phyloP scores from a whole-genome alignment of 2,329 filamentous ascomycete genomes.

The Diaporthe citrichinensis region DNA sequence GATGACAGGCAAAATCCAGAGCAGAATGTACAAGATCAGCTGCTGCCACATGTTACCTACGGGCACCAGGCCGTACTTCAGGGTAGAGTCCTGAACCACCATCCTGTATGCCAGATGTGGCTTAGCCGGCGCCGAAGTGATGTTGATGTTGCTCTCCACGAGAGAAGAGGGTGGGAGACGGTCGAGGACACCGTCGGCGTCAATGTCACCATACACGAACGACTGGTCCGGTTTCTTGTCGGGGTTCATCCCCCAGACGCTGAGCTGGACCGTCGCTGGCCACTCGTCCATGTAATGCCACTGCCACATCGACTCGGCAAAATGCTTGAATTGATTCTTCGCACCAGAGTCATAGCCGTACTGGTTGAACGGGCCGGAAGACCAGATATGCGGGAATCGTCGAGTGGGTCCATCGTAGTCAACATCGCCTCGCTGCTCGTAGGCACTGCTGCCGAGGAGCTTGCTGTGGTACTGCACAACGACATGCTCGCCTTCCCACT shows the following conservation, averaged over 20 bases:
- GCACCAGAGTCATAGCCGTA: conserved; percentile 74
- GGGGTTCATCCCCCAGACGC: conserved; percentile 75
- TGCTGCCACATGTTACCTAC: conserved; percentile 67
- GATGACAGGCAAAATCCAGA: conserved; percentile 66
- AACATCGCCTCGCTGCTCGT: conserved; percentile 72
- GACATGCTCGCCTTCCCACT: conserved; percentile 74
- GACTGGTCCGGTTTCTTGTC: conserved; percentile 72
- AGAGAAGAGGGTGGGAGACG: conserved; percentile 72
- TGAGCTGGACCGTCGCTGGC: conserved; percentile 71
- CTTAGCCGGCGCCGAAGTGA: conserved; percentile 65
- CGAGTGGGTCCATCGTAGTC: conserved; percentile 54
- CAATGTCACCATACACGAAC: conserved; percentile 71
- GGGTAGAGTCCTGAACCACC: conserved; percentile 66
- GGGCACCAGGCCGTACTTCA: conserved; percentile 66
- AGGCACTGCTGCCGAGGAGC: conserved; percentile 70
- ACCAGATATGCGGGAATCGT: conserved; percentile 73
- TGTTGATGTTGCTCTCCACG: conserved; percentile 67
- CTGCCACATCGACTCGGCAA: conserved; percentile 64
- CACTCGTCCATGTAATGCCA: conserved; percentile 74
- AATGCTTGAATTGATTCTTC: conserved; percentile 63
- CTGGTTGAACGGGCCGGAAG: conserved; percentile 72
- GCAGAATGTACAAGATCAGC: conserved; percentile 65
- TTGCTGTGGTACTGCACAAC: conserved; percentile 73
- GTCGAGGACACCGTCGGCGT: conserved; percentile 72
- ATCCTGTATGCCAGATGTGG: conserved; percentile 69